Conservation (phyloP, 2,329 filamentous ascomycete genomes). For the Xylaria sp. region DNA sequence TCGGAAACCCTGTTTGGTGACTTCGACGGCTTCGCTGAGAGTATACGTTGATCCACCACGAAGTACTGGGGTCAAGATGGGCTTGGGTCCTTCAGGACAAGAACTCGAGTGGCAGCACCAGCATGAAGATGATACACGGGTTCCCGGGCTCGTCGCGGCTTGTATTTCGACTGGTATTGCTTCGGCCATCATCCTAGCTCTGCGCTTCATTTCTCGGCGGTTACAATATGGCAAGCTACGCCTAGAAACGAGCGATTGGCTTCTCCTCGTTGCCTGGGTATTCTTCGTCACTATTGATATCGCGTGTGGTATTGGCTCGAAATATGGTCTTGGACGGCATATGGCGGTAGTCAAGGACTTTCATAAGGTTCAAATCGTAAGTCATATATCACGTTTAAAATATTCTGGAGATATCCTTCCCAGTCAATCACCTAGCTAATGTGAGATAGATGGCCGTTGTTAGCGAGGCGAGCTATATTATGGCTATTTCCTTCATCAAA, state of each 20-base stretch:
- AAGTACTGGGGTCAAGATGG: conserved; percentile 12
- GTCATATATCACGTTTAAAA: conserved; percentile 2
- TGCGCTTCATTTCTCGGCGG: conserved; percentile 30
- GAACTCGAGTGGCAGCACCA: conserved; percentile 32
- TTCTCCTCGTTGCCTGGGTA: conserved; percentile 28
- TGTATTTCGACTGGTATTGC: conserved; percentile 18
- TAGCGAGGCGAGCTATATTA: conserved; percentile 30
- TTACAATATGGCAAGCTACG: conserved; percentile 15
- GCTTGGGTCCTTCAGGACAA: conserved; percentile 12
- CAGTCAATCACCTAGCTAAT: conserved; percentile 20
- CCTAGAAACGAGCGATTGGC: conserved; percentile 32
- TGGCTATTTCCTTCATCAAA: conserved; percentile 30
- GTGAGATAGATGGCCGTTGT: conserved; percentile 24
- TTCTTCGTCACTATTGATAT: conserved; percentile 15
- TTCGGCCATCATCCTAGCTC: conserved; percentile 25
- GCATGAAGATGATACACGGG: conserved; percentile 28
- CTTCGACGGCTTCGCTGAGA: not conserved
- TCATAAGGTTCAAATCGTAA: conserved; percentile 32
- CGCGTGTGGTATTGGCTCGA: conserved; percentile 25
- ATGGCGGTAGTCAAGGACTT: conserved; percentile 22
- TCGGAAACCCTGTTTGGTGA: conserved; percentile 3
- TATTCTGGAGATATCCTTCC: not conserved
- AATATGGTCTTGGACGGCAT: conserved; percentile 31
- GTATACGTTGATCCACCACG: conserved; percentile 12
- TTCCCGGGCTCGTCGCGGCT: conserved; percentile 20